phyloP scores from a whole-genome alignment of 1,139 yeast genomes.

The Blastobotrys petasosporus region DNA sequence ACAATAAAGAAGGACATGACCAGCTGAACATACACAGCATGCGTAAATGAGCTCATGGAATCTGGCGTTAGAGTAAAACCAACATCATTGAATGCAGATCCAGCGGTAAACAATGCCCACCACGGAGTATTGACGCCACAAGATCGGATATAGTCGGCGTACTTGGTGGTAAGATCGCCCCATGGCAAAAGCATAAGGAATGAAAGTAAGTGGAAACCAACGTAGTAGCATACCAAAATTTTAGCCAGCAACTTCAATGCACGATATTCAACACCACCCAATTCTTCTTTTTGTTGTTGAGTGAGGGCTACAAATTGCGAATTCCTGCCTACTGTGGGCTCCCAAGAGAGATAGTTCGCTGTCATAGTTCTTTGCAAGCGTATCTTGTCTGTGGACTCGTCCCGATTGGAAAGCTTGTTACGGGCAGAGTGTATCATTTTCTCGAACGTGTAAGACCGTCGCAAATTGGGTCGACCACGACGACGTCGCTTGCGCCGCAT shows the following conservation, averaged over 20 bases:
- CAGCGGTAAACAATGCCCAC: slow-evolving; percentile 88
- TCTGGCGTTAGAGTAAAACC: slow-evolving; percentile 77
- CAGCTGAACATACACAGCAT: slow-evolving; percentile 59
- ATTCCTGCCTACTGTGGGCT: slow-evolving; percentile 91
- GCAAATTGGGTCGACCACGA: slow-evolving; percentile 6
- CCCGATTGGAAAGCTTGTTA: not conserved
- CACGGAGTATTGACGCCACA: slow-evolving; percentile 69
- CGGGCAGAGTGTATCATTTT: slow-evolving; percentile 15
- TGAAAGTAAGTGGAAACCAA: slow-evolving; percentile 68
- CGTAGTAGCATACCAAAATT: slow-evolving; percentile 58
- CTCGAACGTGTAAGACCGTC: slow-evolving; percentile 24
- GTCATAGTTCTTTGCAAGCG: slow-evolving; percentile 28
- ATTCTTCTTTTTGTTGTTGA: slow-evolving; percentile 81
- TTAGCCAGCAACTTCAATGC: slow-evolving; percentile 72
- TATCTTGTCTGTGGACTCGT: slow-evolving; percentile 1
- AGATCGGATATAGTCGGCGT: slow-evolving; percentile 40
- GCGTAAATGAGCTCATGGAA: slow-evolving; percentile 63
- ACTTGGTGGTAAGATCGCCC: slow-evolving; percentile 44
- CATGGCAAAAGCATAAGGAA: slow-evolving; percentile 60
- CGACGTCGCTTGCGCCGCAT: slow-evolving; percentile 1
- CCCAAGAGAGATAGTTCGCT: slow-evolving; percentile 70
- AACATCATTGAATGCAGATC: slow-evolving; percentile 73
- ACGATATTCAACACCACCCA: slow-evolving; percentile 96
- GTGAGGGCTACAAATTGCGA: slow-evolving; percentile 82
- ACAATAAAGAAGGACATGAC: slow-evolving; percentile 64